A percentile compares a stretch with the other conserved stretches of the same genome.
These are phyloP conservation scores for Arabidopsis thaliana DNA, from an alignment of 345 rosid genomes.

Conservation along the genomic window DNA sequence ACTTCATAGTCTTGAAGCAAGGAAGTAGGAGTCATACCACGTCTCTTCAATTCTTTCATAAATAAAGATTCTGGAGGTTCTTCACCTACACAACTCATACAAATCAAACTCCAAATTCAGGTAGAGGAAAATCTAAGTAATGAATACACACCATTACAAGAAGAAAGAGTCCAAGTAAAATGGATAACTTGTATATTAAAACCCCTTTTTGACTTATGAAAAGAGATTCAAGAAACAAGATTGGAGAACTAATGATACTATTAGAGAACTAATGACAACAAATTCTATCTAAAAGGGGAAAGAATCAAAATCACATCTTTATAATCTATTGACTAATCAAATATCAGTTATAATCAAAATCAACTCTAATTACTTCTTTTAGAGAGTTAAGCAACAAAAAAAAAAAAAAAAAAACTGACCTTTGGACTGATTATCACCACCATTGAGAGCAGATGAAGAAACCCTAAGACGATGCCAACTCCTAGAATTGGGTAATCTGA, in stretches of 20 bases:
- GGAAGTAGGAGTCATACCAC: conserved; percentile 93
- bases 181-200: neutral
- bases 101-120: conserved; percentile 12
- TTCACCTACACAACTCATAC: conserved; percentile 60
- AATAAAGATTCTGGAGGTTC: conserved; percentile 94
- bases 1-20: conserved; percentile 77
- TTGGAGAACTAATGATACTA: neutral
- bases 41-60: conserved; percentile 87
- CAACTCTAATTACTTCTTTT: neutral
- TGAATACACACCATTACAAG: neutral
- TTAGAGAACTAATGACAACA: neutral
- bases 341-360: neutral
- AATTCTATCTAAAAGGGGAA: neutral
- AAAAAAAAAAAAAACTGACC: conserved; percentile 47
- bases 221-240: neutral
- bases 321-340: neutral
- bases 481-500: conserved; percentile 41
- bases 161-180: conserved; percentile 1
- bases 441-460: conserved; percentile 58
- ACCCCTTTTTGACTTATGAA: neutral
- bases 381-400: no score
- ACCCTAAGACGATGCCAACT: conserved; percentile 45
- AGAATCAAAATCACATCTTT: neutral
- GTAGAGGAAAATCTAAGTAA: neutral
- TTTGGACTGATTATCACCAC: conserved; percentile 60